phyloP scores from a whole-genome alignment of 1,284 basidiomycete genomes.

The Pisolithus thermaeus region DNA sequence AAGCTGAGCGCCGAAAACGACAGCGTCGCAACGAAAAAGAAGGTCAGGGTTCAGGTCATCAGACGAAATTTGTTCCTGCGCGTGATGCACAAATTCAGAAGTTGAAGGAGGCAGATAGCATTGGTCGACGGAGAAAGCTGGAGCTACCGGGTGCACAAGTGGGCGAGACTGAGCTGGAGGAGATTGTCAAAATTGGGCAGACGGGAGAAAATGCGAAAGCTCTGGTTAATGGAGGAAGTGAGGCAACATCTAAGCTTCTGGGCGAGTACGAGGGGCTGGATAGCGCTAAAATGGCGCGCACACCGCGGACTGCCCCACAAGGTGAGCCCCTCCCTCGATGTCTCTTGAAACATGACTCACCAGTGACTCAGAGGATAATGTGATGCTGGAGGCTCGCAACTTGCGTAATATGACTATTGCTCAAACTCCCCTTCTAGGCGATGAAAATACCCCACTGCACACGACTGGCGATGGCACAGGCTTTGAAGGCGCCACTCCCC shows the following conservation, averaged over 20 bases:
- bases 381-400: constrained; percentile 93
- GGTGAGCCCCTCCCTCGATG: constrained; percentile 47
- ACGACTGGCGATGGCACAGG: constrained; percentile 75
- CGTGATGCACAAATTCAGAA: constrained; percentile 97
- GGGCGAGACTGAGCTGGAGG: constrained; percentile 92
- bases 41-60: constrained; percentile 52
- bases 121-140: constrained; percentile 83
- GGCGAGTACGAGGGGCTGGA: constrained; percentile 92
- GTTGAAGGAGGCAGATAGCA: constrained; percentile 94
- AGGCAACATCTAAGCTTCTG: constrained; percentile 81
- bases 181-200: constrained; percentile 98
- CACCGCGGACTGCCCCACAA: constrained; percentile 88
- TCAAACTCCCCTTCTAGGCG: constrained; percentile 94
- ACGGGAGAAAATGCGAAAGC: constrained; percentile 86
- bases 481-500: constrained; percentile 87
- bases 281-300: constrained; percentile 84
- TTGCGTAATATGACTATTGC: constrained; percentile 86
- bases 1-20: constrained; percentile 80
- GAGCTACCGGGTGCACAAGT: constrained; percentile 90
- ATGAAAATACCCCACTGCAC: constrained; percentile 93
- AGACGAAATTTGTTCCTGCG: constrained; percentile 89
- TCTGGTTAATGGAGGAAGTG: constrained; percentile 74
- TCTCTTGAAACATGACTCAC: constrained; percentile 3
- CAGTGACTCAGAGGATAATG: constrained; percentile 68
- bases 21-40: constrained; percentile 71